A percentile compares a stretch with the other conserved stretches of the same genome.
Evolutionary conservation across 305 asterid species (phyloP).

Genomic region (Petunia hybrid): DNA sequence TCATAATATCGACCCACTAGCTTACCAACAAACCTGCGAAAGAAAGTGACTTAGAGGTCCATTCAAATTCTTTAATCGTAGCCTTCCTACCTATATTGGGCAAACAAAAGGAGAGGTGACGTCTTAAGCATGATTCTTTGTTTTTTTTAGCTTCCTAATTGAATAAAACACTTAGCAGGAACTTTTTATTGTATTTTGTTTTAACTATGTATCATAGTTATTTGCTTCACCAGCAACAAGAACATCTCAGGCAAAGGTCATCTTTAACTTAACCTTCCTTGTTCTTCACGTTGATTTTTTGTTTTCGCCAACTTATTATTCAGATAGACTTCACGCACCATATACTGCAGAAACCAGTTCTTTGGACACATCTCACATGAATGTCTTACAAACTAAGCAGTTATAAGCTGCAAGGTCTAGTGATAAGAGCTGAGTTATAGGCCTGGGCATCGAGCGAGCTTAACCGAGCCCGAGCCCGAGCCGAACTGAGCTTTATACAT

Average conservation of each 20-base stretch:
- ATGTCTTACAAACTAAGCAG: neutral
- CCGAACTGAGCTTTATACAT: no score
- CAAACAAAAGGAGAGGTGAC: neutral
- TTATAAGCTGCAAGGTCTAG: neutral
- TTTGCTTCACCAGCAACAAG: conserved; percentile 21
- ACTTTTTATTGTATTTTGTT: neutral
- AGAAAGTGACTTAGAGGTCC: neutral
- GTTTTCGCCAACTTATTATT: neutral
- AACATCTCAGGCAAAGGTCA: neutral
- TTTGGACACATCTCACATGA: neutral
- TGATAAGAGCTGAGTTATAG: neutral
- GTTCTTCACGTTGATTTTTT: neutral
- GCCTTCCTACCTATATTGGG: conserved; percentile 15
- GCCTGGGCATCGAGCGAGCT: no score
- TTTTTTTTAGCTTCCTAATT: neutral
- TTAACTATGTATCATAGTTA: neutral
- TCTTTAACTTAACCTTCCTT: conserved; percentile 20
- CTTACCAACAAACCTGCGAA: conserved; percentile 73
- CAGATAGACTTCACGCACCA: neutral
- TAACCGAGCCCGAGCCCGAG: no score
- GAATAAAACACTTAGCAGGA: neutral
- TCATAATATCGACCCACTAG: conserved; percentile 85
- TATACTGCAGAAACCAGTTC: neutral
- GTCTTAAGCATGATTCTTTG: conserved; percentile 4
- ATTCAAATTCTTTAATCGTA: neutral